A percentile compares a stretch with the other conserved stretches of the same genome.
Evolutionary conservation across 2,329 filamentous ascomycete genomes (phyloP).

Genomic region (Decorospora gaudefroyi): DNA sequence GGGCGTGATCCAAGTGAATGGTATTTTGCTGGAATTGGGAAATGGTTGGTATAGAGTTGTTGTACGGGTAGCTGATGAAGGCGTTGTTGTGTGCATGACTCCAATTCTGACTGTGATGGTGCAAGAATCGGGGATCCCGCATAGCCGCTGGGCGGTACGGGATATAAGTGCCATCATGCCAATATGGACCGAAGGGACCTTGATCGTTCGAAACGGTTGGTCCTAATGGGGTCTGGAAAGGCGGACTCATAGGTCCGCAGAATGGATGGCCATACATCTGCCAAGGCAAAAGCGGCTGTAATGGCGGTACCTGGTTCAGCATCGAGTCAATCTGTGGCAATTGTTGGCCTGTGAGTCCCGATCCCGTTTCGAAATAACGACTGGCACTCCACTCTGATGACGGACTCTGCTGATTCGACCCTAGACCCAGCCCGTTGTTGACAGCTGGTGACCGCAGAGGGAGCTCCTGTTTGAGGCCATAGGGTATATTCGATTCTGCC

Average conservation of each 20-base stretch:
- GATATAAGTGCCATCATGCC: constrained; percentile 50
- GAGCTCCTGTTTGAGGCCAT: constrained; percentile 44
- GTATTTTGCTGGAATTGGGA: constrained; percentile 34
- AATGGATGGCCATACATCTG: constrained; percentile 48
- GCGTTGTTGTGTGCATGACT: constrained; percentile 36
- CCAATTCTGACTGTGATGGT: constrained; percentile 42
- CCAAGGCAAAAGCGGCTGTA: constrained; percentile 60
- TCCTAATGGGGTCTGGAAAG: constrained; percentile 43
- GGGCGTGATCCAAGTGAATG: constrained; percentile 34
- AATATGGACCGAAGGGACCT: constrained; percentile 49
- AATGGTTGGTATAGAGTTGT: constrained; percentile 31
- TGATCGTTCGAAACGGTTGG: constrained; percentile 50
- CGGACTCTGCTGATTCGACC: constrained; percentile 27
- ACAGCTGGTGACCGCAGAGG: constrained; percentile 41
- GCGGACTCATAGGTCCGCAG: constrained; percentile 39
- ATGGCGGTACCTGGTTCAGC: constrained; percentile 63
- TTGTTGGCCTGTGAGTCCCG: constrained; percentile 48
- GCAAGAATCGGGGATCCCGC: constrained; percentile 46
- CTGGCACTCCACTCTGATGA: constrained; percentile 42
- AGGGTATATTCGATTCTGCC: constrained; percentile 47
- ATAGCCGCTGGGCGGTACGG: constrained; percentile 49
- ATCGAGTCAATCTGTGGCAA: constrained; percentile 63
- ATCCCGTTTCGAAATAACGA: constrained; percentile 45
- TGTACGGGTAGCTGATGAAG: constrained; percentile 36
- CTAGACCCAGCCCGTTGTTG: constrained; percentile 20